These are phyloP conservation scores for Hypoxylon sp. DNA, from an alignment of 2,329 filamentous ascomycete genomes.

Conservation along the genomic window DNA sequence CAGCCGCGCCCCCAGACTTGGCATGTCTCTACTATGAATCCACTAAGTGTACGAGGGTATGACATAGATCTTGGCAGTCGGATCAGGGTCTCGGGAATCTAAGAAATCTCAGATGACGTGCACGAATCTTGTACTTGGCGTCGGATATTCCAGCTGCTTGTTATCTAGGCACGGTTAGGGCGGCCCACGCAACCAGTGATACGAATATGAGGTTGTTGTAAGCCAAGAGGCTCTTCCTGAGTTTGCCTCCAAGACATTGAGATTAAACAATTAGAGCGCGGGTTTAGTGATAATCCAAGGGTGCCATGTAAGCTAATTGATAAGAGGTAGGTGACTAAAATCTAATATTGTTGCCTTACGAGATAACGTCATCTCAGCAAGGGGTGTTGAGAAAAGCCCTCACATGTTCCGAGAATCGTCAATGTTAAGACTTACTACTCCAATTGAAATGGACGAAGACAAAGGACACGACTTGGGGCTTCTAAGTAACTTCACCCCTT, in stretches of 20 bases:
- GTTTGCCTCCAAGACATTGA: not conserved
- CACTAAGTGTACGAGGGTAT: conserved; percentile 37
- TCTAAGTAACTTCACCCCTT: not conserved
- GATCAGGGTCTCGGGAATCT: conserved; percentile 33
- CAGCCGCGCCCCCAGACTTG: conserved; percentile 33
- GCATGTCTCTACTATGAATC: conserved; percentile 26
- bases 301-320: conserved; percentile 12
- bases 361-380: not conserved
- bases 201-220: not conserved
- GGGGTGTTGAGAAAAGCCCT: not conserved
- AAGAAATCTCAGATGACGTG: conserved; percentile 17
- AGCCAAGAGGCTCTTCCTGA: not conserved
- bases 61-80: conserved; percentile 39
- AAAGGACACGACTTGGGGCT: not conserved
- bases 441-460: not conserved
- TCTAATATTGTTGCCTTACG: not conserved
- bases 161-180: conserved; percentile 9
- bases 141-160: conserved; percentile 16
- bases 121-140: conserved; percentile 20
- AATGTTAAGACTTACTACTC: not conserved
- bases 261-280: not conserved
- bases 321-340: not conserved
- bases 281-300: conserved; percentile 6
- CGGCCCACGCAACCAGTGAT: conserved; percentile 3
- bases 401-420: not conserved